Evolutionary conservation across 352 stramenopile species (phyloP), one percentile per base, ranked within the genome.

Genomic region (Detonula confervacea): DNA sequence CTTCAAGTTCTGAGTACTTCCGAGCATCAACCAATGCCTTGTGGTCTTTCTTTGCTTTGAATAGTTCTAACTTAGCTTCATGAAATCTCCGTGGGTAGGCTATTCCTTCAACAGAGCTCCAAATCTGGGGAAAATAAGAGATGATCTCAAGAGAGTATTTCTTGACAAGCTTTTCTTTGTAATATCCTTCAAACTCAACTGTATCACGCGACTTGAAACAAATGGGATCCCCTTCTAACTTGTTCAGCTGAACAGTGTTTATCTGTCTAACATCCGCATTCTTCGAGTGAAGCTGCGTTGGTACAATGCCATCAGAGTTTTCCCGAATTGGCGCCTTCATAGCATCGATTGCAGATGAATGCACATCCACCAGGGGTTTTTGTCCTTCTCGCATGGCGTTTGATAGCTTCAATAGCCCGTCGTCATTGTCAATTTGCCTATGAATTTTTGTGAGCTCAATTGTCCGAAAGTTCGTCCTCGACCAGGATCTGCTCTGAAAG

Each of bases 231-330:
- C 29, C 47, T 3, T 9, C 33, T 24, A 94, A 52, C 29, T 80
- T 69, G 16, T 73, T 25, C 0, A 92, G 73, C 24, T 91, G 71
- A 44, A 75, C 16, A 35, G 80, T 77, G 60, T 95, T 95, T 55
- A 80, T 80, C 6, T 61, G 29, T 42, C 91, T 66, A 9, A 95
- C 90, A 46, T 87, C 74, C 11, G 66, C 39, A 63, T 95, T 95
- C 20, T 77, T 91, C 20, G 76, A 81, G 75, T 92, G 93, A n/a
- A 95, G 77, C 55, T 90, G 80, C 1, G 87, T 93, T 33, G 80
- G 77, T n/a, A 80, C 59, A 37, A 89, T 85, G 18, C 52, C 73
- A 62, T 83, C 68, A 51, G 60, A 51, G 8, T 52, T 79, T 27
- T 22, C 37, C n/a, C 22, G 59, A 1, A 75, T 59, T 20, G 67